Conservation (phyloP, 805 yeast species). For the Nakazawaea ishiwadae region DNA sequence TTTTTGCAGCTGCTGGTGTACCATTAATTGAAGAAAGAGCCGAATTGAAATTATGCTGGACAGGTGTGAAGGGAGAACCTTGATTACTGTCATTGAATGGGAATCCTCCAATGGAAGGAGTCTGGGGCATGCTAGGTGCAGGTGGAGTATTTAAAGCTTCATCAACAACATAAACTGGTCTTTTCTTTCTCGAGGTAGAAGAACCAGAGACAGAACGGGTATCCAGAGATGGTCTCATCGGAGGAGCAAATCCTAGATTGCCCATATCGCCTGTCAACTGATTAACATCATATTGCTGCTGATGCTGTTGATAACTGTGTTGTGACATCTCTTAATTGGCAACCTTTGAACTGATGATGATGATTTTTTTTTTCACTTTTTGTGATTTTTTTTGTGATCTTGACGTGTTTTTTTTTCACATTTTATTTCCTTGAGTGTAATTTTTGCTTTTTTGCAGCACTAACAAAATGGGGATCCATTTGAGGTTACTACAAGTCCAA, state of each 20-base stretch:
- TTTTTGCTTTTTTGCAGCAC: no score
- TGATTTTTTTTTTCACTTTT: not conserved
- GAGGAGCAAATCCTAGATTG: not conserved
- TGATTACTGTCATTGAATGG: not conserved
- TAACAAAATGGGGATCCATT: no score
- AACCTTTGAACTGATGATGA: not conserved
- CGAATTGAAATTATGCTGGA: not conserved
- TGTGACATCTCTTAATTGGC: not conserved
- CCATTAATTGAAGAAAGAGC: not conserved
- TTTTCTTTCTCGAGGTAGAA: slow-evolving; percentile 3
- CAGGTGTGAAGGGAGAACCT: not conserved
- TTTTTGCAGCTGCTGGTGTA: not conserved
- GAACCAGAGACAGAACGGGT: not conserved
- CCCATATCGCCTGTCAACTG: slow-evolving; percentile 3
- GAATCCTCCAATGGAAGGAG: slow-evolving; percentile 1
- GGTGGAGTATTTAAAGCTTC: slow-evolving; percentile 5
- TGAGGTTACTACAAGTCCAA: no score
- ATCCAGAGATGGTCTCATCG: not conserved
- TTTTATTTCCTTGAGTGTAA: no score
- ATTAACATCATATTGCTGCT: slow-evolving; percentile 2
- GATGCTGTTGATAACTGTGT: not conserved
- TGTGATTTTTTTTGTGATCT: not conserved
- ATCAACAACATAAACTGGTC: slow-evolving; percentile 13
- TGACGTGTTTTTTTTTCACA: slow-evolving; percentile 7
- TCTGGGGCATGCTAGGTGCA: not conserved